Conservation (phyloP, 164 flowering plant species). For the Annona cherimola region DNA sequence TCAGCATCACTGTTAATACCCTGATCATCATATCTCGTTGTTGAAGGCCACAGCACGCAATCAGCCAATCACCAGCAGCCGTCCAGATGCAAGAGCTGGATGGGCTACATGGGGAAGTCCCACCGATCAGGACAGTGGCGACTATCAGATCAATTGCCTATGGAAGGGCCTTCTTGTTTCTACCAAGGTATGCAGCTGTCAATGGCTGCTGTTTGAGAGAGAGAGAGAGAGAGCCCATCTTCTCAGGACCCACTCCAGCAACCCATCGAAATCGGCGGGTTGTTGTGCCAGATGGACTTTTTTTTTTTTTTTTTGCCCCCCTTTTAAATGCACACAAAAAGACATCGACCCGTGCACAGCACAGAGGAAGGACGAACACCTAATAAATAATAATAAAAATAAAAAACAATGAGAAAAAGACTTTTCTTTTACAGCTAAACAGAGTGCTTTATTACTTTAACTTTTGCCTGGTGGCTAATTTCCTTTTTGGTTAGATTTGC, state of each 20-base stretch:
- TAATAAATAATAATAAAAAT: background rate
- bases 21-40: background rate
- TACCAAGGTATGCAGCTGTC: background rate
- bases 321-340: background rate
- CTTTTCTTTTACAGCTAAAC: background rate
- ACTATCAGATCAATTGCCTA: background rate
- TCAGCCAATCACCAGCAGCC: too few species aligned
- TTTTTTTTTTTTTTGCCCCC: too few species aligned
- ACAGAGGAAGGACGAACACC: background rate
- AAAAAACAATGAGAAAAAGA: background rate
- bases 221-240: background rate
- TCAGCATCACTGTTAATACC: background rate
- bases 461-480: background rate
- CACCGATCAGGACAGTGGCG: background rate
- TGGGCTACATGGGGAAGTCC: background rate
- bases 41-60: background rate
- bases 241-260: background rate
- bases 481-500: slow-evolving; percentile 1
- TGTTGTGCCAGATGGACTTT: background rate
- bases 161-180: background rate
- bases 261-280: background rate
- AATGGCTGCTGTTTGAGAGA: background rate
- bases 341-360: background rate
- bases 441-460: slow-evolving; percentile 1
- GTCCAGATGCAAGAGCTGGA: too few species aligned